Evolutionary conservation across 2,329 filamentous ascomycete genomes (phyloP).

Genomic region (Elsinoe perseae): DNA sequence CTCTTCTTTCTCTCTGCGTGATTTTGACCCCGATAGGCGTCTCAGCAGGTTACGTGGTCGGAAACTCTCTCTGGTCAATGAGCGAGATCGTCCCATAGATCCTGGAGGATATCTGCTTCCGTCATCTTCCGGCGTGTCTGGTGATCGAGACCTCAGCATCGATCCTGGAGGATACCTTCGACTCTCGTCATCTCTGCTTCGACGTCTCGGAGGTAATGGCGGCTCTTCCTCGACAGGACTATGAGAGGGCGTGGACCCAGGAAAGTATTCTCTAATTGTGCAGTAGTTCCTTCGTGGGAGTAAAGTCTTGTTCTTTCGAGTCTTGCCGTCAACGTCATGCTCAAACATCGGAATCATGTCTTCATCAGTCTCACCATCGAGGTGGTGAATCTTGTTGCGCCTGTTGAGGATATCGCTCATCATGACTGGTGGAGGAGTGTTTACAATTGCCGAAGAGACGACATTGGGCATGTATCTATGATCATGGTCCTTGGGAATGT

Average conservation of each 20-base stretch:
- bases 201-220: not conserved
- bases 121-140: not conserved
- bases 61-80: constrained; percentile 27
- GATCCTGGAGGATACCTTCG: constrained; percentile 27
- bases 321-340: constrained; percentile 80
- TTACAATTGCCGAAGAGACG: constrained; percentile 88
- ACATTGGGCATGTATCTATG: constrained; percentile 96
- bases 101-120: constrained; percentile 26
- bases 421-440: constrained; percentile 78
- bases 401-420: constrained; percentile 89
- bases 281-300: constrained; percentile 93
- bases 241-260: constrained; percentile 64
- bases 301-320: constrained; percentile 82
- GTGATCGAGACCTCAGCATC: constrained; percentile 25
- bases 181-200: constrained; percentile 14
- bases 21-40: constrained; percentile 32
- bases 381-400: constrained; percentile 67
- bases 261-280: constrained; percentile 75
- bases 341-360: constrained; percentile 92
- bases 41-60: constrained; percentile 37
- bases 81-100: constrained; percentile 29
- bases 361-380: constrained; percentile 72
- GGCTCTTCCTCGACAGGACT: constrained; percentile 47
- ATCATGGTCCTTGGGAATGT: constrained; percentile 70
- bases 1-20: constrained; percentile 19